phyloP scores from a whole-genome alignment of 192 early-diverging fungal species.

The Gryganskiella cystojenkinii region DNA sequence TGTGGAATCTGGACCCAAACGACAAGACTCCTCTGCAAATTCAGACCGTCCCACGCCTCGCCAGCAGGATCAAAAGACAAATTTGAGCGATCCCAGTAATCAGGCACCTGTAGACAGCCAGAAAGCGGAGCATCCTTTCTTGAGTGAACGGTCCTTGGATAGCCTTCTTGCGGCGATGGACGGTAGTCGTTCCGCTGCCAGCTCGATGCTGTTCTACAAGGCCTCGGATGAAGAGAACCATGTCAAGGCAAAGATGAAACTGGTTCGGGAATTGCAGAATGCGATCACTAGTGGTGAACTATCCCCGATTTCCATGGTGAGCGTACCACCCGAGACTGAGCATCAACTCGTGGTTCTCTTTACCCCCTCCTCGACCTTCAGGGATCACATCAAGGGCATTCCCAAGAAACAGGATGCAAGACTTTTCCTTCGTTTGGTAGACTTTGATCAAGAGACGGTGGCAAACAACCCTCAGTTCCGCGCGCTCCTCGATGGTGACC shows the following conservation, averaged over 20 bases:
- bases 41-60: background rate
- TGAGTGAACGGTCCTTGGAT: slow-evolving; percentile 60
- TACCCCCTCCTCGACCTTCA: slow-evolving; percentile 66
- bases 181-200: slow-evolving; percentile 63
- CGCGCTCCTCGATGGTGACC: slow-evolving; percentile 66
- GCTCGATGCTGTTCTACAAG: slow-evolving; percentile 74
- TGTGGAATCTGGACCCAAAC: slow-evolving; percentile 8
- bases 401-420: slow-evolving; percentile 85
- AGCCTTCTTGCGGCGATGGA: slow-evolving; percentile 72
- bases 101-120: background rate
- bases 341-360: slow-evolving; percentile 81
- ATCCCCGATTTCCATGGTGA: slow-evolving; percentile 65
- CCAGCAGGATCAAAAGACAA: slow-evolving; percentile 26
- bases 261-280: slow-evolving; percentile 79
- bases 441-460: slow-evolving; percentile 85
- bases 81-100: background rate
- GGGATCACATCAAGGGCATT: slow-evolving; percentile 73
- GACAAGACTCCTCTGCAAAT: background rate
- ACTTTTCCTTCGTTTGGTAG: slow-evolving; percentile 84
- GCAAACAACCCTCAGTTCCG: slow-evolving; percentile 82
- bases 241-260: slow-evolving; percentile 72
- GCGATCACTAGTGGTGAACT: slow-evolving; percentile 79
- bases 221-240: slow-evolving; percentile 75
- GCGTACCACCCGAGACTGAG: slow-evolving; percentile 72
- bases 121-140: background rate